phyloP scores from a whole-genome alignment of 2,329 filamentous ascomycete species.

The Diaporthe australafricana region DNA sequence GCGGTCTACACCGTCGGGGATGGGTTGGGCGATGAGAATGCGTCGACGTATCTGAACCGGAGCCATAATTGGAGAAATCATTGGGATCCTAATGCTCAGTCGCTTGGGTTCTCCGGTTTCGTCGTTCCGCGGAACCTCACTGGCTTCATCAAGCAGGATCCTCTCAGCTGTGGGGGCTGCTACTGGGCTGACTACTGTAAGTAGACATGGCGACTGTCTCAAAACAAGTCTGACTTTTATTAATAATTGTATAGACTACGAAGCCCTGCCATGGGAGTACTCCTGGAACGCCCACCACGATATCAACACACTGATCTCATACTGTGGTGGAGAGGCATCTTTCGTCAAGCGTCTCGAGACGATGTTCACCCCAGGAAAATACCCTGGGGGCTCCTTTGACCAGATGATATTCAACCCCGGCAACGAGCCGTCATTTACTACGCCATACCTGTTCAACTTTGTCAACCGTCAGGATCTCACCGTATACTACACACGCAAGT shows the following conservation, averaged over 20 bases:
- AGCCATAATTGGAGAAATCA: slow-evolving; percentile 79
- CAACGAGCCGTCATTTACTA: slow-evolving; percentile 75
- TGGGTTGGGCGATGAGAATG: slow-evolving; percentile 66
- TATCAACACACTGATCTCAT: slow-evolving; percentile 63
- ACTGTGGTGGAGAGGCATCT: slow-evolving; percentile 64
- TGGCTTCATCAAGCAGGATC: slow-evolving; percentile 66
- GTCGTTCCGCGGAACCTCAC: slow-evolving; percentile 68
- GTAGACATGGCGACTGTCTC: neutral
- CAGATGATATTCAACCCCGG: slow-evolving; percentile 74
- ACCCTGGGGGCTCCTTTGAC: slow-evolving; percentile 57
- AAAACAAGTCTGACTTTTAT: fast-evolving
- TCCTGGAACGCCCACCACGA: slow-evolving; percentile 78
- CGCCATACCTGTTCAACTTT: slow-evolving; percentile 78
- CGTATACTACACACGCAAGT: slow-evolving; percentile 67
- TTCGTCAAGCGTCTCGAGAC: slow-evolving; percentile 71
- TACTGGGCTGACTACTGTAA: slow-evolving; percentile 71
- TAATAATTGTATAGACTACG: slow-evolving; percentile 54
- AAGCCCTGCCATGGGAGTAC: slow-evolving; percentile 74
- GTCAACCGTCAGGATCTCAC: slow-evolving; percentile 71
- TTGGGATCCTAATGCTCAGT: slow-evolving; percentile 70
- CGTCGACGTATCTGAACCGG: slow-evolving; percentile 69
- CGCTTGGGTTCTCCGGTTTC: slow-evolving; percentile 73
- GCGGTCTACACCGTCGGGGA: slow-evolving; percentile 72
- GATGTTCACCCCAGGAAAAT: slow-evolving; percentile 65
- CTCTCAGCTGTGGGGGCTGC: slow-evolving; percentile 70